Evolutionary conservation across 2,329 filamentous ascomycete species (phyloP).

Genomic region (Aureobasidium pullulans): DNA sequence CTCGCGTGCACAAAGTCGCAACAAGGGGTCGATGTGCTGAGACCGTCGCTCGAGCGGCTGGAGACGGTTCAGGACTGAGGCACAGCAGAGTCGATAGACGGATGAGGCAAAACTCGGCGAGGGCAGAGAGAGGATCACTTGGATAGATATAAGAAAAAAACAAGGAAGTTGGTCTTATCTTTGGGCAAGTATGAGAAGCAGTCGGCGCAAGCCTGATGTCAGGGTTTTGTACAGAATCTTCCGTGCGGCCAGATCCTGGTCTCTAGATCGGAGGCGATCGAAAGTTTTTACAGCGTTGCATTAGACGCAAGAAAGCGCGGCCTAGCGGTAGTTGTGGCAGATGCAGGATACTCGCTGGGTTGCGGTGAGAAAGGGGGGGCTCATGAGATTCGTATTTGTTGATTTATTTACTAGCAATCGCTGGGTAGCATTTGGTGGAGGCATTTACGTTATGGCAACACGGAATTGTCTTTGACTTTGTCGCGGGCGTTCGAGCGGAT

Average conservation of each 20-base stretch:
- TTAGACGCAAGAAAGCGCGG: not conserved
- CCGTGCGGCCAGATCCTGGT: constrained; percentile 8
- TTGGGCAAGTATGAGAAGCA: not conserved
- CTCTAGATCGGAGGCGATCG: constrained; percentile 7
- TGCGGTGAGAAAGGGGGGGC: constrained; percentile 1
- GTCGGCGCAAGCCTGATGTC: not conserved
- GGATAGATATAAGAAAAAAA: constrained; percentile 7
- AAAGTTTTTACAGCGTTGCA: not conserved
- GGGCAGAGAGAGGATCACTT: not conserved
- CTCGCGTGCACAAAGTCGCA: constrained; percentile 8
- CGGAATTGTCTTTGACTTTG: not conserved
- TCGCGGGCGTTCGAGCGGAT: not conserved
- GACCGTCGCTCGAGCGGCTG: not conserved
- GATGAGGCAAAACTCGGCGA: not conserved
- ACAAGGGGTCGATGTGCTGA: not conserved
- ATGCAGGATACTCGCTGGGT: not conserved
- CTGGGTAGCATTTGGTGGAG: not conserved
- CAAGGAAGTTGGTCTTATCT: not conserved
- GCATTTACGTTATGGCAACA: constrained; percentile 4
- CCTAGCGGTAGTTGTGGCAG: constrained; percentile 5
- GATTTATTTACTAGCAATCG: constrained; percentile 5
- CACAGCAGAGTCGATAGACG: not conserved
- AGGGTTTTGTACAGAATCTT: constrained; percentile 8
- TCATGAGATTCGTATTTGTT: not conserved
- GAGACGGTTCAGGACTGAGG: not conserved